Conservation (phyloP, 2,329 filamentous ascomycete species). For the Madurella fahalii region DNA sequence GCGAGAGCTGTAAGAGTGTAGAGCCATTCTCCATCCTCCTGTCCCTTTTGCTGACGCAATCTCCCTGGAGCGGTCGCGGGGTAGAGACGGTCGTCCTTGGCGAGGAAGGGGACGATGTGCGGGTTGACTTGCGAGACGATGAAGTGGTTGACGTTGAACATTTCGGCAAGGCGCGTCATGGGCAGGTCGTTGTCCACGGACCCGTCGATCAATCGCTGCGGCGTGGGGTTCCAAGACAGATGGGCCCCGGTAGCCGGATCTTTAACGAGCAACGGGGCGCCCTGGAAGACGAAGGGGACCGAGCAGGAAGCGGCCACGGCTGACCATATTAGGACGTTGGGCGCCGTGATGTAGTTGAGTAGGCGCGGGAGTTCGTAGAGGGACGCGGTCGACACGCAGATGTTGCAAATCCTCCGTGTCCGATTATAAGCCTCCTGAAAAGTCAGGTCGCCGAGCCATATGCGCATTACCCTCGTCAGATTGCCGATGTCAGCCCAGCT, state of each 20-base stretch:
- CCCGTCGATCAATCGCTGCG: slow-evolving; percentile 86
- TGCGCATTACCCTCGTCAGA: slow-evolving; percentile 74
- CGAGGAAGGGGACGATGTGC: slow-evolving; percentile 82
- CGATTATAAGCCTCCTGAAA: slow-evolving; percentile 95
- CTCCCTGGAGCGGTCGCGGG: slow-evolving; percentile 31
- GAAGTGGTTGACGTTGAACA: slow-evolving; percentile 98
- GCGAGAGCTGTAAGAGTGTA: slow-evolving; percentile 66
- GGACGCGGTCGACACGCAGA: slow-evolving; percentile 84
- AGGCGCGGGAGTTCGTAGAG: slow-evolving; percentile 82
- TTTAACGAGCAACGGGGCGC: slow-evolving; percentile 76
- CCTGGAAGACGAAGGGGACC: slow-evolving; percentile 79
- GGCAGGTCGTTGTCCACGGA: slow-evolving; percentile 93
- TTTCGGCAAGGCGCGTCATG: slow-evolving; percentile 82
- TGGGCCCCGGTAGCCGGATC: slow-evolving; percentile 75
- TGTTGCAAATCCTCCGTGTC: slow-evolving; percentile 88
- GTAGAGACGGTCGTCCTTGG: slow-evolving; percentile 62
- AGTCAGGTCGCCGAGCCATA: slow-evolving; percentile 79
- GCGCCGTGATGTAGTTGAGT: slow-evolving; percentile 88
- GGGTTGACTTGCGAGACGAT: slow-evolving; percentile 97
- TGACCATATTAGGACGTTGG: slow-evolving; percentile 94
- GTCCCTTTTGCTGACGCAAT: slow-evolving; percentile 9
- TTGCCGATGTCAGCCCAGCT: slow-evolving; percentile 82
- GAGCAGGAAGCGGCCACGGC: slow-evolving; percentile 95
- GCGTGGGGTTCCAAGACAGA: slow-evolving; percentile 78
- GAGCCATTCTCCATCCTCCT: slow-evolving; percentile 47